Percentiles rank a stretch among this genome's conserved stretches.
These are phyloP conservation scores for Cruciata laevipes DNA, from an alignment of 257 asterid species.

Conservation along the genomic window DNA sequence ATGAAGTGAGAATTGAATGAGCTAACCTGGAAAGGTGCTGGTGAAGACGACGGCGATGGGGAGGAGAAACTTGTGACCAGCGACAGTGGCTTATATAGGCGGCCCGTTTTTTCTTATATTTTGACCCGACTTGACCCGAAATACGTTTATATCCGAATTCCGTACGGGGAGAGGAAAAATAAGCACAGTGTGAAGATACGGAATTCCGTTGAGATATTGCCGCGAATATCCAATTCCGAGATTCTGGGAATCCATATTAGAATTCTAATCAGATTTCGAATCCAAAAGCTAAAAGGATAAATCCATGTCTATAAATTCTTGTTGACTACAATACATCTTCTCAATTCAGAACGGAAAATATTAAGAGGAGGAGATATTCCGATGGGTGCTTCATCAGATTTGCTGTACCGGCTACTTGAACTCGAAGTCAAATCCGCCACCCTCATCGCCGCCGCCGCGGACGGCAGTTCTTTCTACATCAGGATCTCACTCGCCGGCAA, in stretches of 20 bases:
- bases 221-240: neutral
- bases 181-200: neutral
- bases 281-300: neutral
- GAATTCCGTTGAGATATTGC: neutral
- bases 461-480: neutral
- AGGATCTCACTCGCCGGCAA: neutral
- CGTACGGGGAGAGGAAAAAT: neutral
- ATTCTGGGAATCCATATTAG: neutral
- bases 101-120: no score
- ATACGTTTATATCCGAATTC: no score
- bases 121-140: no score
- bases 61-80: no score
- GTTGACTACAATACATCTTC: no score
- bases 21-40: no score
- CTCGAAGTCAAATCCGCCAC: constrained; percentile 3
- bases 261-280: neutral
- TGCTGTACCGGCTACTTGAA: neutral
- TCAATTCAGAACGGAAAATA: neutral
- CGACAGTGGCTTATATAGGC: no score
- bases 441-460: neutral
- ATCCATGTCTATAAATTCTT: no score
- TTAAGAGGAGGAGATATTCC: neutral
- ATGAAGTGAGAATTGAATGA: no score
- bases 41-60: no score
- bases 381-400: neutral